These are phyloP conservation scores for Leishmania tropica DNA, from an alignment of 208 protist genomes.

Conservation along the genomic window DNA sequence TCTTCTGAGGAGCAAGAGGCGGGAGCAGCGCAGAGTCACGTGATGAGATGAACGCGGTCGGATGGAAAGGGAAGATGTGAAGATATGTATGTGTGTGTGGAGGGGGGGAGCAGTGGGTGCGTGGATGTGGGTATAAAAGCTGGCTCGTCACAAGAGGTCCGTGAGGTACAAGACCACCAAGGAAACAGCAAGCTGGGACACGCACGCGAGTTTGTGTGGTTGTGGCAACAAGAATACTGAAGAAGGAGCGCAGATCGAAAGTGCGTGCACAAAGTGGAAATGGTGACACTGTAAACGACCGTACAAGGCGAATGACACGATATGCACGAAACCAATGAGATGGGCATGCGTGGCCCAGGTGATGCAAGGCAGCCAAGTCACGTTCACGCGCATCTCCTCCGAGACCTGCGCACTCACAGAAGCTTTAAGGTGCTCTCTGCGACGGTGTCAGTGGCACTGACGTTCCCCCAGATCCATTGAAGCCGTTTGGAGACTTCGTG, in stretches of 20 bases:
- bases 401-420: not conserved
- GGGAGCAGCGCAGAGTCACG: not conserved
- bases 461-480: not conserved
- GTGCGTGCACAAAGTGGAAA: not conserved
- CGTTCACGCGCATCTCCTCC: not conserved
- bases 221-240: not conserved
- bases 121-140: not conserved
- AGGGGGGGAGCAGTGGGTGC: not conserved
- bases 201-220: slow-evolving; percentile 1
- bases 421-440: not conserved
- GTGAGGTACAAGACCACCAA: not conserved
- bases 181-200: not conserved
- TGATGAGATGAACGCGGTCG: not conserved
- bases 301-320: not conserved
- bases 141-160: not conserved
- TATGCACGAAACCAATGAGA: not conserved
- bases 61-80: not conserved
- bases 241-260: not conserved
- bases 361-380: not conserved
- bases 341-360: not conserved
- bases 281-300: not conserved
- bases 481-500: not conserved
- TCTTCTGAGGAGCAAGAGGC: not conserved
- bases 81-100: not conserved
- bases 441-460: not conserved